Conservation (phyloP, 768 basidiomycete species). For the Pisolithus albus region DNA sequence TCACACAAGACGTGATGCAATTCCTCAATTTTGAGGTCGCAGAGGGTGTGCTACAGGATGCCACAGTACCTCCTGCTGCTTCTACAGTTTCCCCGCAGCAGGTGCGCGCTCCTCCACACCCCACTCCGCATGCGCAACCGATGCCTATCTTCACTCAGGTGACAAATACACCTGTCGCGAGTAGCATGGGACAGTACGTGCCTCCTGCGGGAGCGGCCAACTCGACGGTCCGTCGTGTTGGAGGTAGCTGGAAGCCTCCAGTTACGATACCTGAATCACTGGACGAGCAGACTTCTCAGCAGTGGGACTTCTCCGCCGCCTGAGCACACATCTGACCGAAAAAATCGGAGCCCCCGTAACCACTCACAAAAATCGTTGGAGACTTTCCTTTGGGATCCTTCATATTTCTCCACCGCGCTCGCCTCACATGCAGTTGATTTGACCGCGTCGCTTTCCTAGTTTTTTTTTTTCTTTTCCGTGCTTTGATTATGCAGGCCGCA, state of each 20-base stretch:
- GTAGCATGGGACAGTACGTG: slow-evolving; percentile 29
- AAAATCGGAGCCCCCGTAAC: too few relatives aligned
- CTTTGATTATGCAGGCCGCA: background rate
- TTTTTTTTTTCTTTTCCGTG: slow-evolving; percentile 9
- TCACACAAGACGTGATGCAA: slow-evolving; percentile 28
- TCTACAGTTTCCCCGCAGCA: slow-evolving; percentile 19
- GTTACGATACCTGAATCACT: slow-evolving; percentile 12
- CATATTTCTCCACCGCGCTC: too few relatives aligned
- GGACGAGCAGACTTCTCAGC: slow-evolving; percentile 25
- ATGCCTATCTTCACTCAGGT: slow-evolving; percentile 24
- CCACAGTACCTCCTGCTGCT: background rate
- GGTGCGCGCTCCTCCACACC: slow-evolving; percentile 11
- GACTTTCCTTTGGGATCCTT: too few relatives aligned
- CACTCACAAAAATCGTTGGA: too few relatives aligned
- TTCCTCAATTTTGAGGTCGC: slow-evolving; percentile 33
- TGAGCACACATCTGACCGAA: background rate
- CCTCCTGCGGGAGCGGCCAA: slow-evolving; percentile 51
- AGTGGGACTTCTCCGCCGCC: slow-evolving; percentile 21
- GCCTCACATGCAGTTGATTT: slow-evolving; percentile 11
- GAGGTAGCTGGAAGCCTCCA: slow-evolving; percentile 40
- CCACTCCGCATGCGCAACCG: slow-evolving; percentile 11
- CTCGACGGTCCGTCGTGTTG: slow-evolving; percentile 48
- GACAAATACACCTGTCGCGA: slow-evolving; percentile 13
- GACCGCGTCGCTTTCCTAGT: slow-evolving; percentile 7
- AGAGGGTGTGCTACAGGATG: slow-evolving; percentile 8